Evolutionary conservation across 768 basidiomycete genomes (phyloP), one percentile per base, ranked within the genome.

Genomic region (Termitomyces sp.): DNA sequence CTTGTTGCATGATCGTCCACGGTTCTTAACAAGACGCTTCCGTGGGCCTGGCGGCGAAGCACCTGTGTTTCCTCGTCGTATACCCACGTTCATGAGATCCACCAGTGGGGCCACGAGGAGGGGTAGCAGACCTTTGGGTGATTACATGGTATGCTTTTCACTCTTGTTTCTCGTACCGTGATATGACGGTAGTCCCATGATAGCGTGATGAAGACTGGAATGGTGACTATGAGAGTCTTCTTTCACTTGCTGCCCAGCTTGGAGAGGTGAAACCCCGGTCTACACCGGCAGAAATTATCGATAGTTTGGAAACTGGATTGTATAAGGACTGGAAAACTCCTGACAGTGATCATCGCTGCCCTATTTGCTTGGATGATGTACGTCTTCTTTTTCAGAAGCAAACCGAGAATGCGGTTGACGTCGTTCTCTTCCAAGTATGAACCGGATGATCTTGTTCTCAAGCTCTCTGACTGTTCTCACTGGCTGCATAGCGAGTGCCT

Each of bases 281-380:
- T 22, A 88, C 88, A 1, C 85, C 89, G 2, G 78, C 80, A 1
- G 74, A 85, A 8, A 76, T 90, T 32, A 73, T 93, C 47, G 70
- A 82, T 13, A 73, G 77, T 0, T 71, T 92, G 51, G 85, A 88
- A 20, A 83, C 76, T 16, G 86, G 77, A 0, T 68, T 75, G 22
- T 92, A 85, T 69, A 82, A 82, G 63, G 88, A 90, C 33, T 91
- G 88, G 87, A 79, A 78, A 45, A 82, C 75, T 6, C 68, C 76
- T 1, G 86, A 86, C 39, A 84, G 85, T 55, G 91, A 93, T 61
- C 75, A 81, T 55, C 79, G 89, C 45, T 93, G 91, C 70, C 90
- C 91, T 2, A 93, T 93, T 53, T 93, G 91, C 66, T 71, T 93
- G 61, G 91, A 93, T 60, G 91, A 93, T 71, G 91, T 91, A 66